These are phyloP conservation scores for Yarrowia phangngaensis DNA, from an alignment of 805 yeast genomes.

Conservation along the genomic window DNA sequence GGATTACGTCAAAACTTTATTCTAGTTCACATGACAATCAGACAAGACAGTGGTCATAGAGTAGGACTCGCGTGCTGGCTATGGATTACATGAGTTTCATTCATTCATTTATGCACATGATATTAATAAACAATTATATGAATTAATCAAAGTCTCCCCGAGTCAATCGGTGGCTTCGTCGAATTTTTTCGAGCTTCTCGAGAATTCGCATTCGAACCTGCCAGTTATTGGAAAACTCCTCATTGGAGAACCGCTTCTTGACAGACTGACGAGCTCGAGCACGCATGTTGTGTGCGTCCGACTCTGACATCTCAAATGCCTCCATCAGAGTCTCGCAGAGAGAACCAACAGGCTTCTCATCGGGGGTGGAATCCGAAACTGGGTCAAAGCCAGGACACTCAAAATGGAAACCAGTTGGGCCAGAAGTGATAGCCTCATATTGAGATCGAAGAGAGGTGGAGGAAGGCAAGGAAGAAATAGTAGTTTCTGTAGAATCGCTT, in stretches of 20 bases:
- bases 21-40: no score
- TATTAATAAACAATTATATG: no score
- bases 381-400: conserved; percentile 65
- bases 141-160: conserved; percentile 31
- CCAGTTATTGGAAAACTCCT: conserved; percentile 57
- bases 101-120: no score
- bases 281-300: conserved; percentile 45
- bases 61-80: no score
- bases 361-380: neutral
- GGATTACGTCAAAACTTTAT: no score
- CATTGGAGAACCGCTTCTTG: conserved; percentile 59
- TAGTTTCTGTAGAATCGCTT: conserved; percentile 31
- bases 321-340: conserved; percentile 50
- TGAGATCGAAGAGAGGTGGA: conserved; percentile 10
- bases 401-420: conserved; percentile 72
- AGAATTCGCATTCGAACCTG: conserved; percentile 31
- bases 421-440: conserved; percentile 11
- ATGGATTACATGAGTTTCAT: no score
- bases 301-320: conserved; percentile 43
- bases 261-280: conserved; percentile 41
- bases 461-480: conserved; percentile 14
- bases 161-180: conserved; percentile 30
- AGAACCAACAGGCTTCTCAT: conserved; percentile 33
- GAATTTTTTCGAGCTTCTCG: conserved; percentile 32
- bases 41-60: no score